Conservation (phyloP, 345 rosid genomes). For the sweet orange (Citrus sinensis) region DNA sequence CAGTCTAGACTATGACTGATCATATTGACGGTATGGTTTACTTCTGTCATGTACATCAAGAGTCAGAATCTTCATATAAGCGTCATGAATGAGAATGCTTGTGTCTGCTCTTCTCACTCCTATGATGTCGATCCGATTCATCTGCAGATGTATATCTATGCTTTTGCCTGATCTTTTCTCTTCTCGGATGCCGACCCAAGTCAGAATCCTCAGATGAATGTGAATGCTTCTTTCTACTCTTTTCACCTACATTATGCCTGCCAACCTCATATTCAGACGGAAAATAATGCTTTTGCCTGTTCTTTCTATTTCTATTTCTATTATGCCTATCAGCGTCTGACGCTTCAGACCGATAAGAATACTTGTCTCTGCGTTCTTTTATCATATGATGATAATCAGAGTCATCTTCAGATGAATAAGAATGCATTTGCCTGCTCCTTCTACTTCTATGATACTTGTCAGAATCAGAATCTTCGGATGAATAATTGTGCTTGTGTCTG, state of each 20-base stretch:
- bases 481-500: constrained; percentile 29
- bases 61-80: constrained; percentile 12
- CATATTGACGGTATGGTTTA: constrained; percentile 2
- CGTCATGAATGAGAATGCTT: constrained; percentile 10
- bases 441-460: constrained; percentile 26
- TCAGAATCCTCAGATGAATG: constrained; percentile 21
- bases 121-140: constrained; percentile 10
- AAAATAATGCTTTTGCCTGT: constrained; percentile 13
- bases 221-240: constrained; percentile 13
- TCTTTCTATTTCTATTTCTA: constrained; percentile 10
- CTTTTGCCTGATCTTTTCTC: constrained; percentile 17
- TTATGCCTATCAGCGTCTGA: constrained; percentile 10
- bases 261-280: constrained; percentile 16
- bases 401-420: constrained; percentile 19
- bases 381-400: constrained; percentile 14
- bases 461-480: constrained; percentile 21
- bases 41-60: constrained; percentile 12
- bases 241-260: constrained; percentile 13
- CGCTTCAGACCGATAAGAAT: constrained; percentile 29
- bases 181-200: constrained; percentile 9
- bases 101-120: constrained; percentile 14
- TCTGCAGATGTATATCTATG: constrained; percentile 15
- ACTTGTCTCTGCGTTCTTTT: constrained; percentile 22
- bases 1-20: background rate
- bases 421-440: constrained; percentile 28